phyloP scores from a whole-genome alignment of 1,139 yeast species.

The Saccharomyces hybrid region DNA sequence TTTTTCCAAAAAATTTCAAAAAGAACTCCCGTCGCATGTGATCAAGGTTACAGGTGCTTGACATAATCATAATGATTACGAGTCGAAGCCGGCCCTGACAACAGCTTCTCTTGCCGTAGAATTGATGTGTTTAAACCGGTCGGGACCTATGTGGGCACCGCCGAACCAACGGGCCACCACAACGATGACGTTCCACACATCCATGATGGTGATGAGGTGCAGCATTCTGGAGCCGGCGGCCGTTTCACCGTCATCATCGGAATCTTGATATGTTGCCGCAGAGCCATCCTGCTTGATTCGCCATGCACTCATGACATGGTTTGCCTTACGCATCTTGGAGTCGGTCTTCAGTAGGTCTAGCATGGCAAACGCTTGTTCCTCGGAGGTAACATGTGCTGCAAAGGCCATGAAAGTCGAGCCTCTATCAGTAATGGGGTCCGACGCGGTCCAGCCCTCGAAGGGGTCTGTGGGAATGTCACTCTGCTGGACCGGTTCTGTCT shows the following conservation, averaged over 20 bases:
- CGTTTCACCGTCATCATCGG: constrained; percentile 95
- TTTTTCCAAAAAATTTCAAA: constrained; percentile 11
- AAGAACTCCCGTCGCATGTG: constrained; percentile 2
- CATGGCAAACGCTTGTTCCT: constrained; percentile 53
- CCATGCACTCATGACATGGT: constrained; percentile 84
- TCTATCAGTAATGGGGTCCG: constrained; percentile 74
- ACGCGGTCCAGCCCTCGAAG: constrained; percentile 61
- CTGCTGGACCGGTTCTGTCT: constrained; percentile 5
- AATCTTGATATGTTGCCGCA: constrained; percentile 49
- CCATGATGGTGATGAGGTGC: constrained; percentile 74
- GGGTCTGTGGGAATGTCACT: constrained; percentile 33
- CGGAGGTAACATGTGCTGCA: constrained; percentile 52
- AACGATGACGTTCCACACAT: constrained; percentile 77
- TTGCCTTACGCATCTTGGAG: constrained; percentile 55
- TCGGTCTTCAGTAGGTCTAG: constrained; percentile 52
- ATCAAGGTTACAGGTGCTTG: neutral
- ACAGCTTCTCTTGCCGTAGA: constrained; percentile 82
- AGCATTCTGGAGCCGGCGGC: constrained; percentile 90
- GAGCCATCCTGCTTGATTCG: constrained; percentile 48
- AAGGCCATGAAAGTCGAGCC: constrained; percentile 81
- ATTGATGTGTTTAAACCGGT: constrained; percentile 87
- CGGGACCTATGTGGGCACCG: constrained; percentile 87
- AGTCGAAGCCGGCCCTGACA: constrained; percentile 48
- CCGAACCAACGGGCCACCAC: constrained; percentile 88
- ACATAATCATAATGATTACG: neutral